These are phyloP conservation scores for Neltuma alba DNA, from an alignment of 306 rosid genomes.

Conservation along the genomic window DNA sequence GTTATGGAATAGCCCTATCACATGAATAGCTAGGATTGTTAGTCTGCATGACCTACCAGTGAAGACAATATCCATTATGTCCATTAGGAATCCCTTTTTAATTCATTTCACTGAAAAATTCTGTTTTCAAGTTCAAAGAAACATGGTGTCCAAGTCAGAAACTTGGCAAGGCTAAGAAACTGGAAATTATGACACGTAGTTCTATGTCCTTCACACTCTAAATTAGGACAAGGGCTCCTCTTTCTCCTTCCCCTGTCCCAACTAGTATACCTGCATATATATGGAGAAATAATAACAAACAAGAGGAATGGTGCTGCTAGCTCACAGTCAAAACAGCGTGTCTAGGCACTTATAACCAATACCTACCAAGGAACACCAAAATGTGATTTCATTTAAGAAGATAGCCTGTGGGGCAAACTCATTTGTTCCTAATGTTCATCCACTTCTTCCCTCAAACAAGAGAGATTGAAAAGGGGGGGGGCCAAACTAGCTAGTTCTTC, in stretches of 20 bases:
- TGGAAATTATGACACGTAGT: conserved; percentile 18
- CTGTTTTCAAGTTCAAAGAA: conserved; percentile 17
- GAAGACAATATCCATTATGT: not conserved
- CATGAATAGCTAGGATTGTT: not conserved
- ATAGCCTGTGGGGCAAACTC: conserved; percentile 57
- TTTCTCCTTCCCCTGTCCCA: conserved; percentile 2
- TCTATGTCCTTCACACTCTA: conserved; percentile 19
- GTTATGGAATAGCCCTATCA: not conserved
- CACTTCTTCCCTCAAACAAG: conserved; percentile 47
- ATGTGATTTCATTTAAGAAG: conserved; percentile 42
- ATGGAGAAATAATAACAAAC: conserved; percentile 17
- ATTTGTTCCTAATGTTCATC: conserved; percentile 54
- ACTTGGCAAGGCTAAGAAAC: not conserved
- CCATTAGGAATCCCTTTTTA: not conserved
- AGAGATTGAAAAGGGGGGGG: conserved; percentile 34
- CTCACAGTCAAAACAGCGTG: conserved; percentile 44
- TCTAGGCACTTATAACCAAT: conserved; percentile 55
- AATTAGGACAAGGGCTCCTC: not conserved
- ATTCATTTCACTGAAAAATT: not conserved
- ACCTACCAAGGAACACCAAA: conserved; percentile 39
- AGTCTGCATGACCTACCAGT: not conserved
- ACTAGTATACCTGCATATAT: not conserved
- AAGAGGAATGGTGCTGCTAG: conserved; percentile 45
- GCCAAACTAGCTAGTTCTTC: conserved; percentile 45
- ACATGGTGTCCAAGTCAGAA: conserved; percentile 8